phyloP scores from a whole-genome alignment of 176 grass and related monocot species.

The Dactylis glomerata region DNA sequence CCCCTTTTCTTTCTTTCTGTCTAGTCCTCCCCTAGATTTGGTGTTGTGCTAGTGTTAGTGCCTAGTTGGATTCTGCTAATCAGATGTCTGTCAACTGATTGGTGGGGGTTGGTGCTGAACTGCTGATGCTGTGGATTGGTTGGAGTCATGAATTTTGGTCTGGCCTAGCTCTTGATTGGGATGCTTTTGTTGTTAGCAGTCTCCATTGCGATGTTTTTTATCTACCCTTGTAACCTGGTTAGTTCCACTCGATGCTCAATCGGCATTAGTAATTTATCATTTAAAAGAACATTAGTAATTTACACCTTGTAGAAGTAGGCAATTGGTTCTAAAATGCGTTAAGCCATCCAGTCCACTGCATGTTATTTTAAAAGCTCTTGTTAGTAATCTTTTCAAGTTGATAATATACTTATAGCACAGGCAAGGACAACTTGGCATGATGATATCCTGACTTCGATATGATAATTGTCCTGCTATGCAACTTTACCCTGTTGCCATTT shows the following conservation, averaged over 20 bases:
- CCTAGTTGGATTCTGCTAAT: constrained; percentile 38
- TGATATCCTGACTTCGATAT: background rate
- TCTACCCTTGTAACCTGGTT: background rate
- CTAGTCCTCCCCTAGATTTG: constrained; percentile 32
- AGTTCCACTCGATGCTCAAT: background rate
- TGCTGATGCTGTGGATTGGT: constrained; percentile 37
- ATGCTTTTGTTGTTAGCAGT: constrained; percentile 40
- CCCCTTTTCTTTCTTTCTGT: background rate
- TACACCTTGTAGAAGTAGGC: background rate
- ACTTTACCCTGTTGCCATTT: background rate
- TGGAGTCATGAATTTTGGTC: constrained; percentile 43
- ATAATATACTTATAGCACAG: constrained; percentile 8
- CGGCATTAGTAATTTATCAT: too few relatives aligned
- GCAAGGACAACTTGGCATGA: background rate
- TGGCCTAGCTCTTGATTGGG: constrained; percentile 32
- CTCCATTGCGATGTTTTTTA: constrained; percentile 16
- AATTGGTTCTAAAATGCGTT: too few relatives aligned
- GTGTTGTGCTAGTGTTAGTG: constrained; percentile 14
- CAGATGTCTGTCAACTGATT: constrained; percentile 29
- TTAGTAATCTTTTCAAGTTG: background rate
- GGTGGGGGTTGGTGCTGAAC: constrained; percentile 16
- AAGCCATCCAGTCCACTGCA: too few relatives aligned
- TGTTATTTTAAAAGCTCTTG: background rate
- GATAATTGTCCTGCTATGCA: constrained; percentile 1
- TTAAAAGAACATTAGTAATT: background rate